Evolutionary conservation across 2,329 filamentous ascomycete species (phyloP), one percentile per base, ranked within the genome.

Genomic region (Cryphonectria nitschkei): DNA sequence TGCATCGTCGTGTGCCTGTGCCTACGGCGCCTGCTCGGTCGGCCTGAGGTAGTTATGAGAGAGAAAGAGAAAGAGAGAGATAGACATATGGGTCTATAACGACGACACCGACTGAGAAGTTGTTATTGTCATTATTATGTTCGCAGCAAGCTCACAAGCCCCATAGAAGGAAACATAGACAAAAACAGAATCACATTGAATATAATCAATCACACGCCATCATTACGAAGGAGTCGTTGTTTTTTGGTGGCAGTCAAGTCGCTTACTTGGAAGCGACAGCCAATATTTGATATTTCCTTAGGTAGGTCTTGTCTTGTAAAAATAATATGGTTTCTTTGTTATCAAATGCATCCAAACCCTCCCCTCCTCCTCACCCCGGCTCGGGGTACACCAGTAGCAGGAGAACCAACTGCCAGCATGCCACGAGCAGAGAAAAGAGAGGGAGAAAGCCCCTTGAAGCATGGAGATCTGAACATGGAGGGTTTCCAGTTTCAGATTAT

Each of bases 1-100:
- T 87, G 73, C 81, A 82, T 75, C 81, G 85, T 26, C 78, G 72
- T 54, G 75, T 87, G 67, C 85, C 85, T 0, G 78, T 84, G 68
- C 80, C 82, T 19, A 74, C 58, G 8, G 61, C 67, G 29, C 67
- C 70, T 29, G n/a, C 70, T 2, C 26, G 63, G 43, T 22, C 61
- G 16, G 39, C 39, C 22, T 39, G 39, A 3, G 6, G 62, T 26
- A 26, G 26, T 26, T 19, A 13, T 52, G 62, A 37, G 29, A 26
- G 37, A 37, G 37, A 26, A 26, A 26, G 26, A 26, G 26, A 26
- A 26, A 26, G 26, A 26, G 26, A 26, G 26, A 26, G 26, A 26
- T 26, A 26, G 26, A 26, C 26, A 26, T 26, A 26, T 26, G 26
- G 26, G 26, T 26, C 26, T 26, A 26, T 26, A 26, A 26, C 26